Conservation (phyloP, 305 asterid genomes). For the Euphrasia arctica region DNA sequence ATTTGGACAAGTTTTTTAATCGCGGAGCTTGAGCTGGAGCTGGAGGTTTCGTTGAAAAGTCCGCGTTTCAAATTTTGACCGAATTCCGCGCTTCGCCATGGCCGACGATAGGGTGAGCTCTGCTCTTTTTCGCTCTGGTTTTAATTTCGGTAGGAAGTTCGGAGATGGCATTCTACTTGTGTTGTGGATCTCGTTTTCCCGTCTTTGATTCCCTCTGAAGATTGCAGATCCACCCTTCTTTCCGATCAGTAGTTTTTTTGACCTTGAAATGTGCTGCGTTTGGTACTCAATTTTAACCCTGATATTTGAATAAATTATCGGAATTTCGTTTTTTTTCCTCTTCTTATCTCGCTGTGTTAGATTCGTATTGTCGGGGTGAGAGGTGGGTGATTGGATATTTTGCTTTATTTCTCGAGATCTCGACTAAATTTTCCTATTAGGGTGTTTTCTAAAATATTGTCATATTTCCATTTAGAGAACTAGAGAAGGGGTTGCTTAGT, state of each 20-base stretch:
- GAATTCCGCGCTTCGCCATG: conserved; percentile 34
- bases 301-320: neutral
- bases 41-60: neutral
- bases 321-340: neutral
- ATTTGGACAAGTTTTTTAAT: conserved; percentile 29
- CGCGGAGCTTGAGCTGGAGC: neutral
- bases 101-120: conserved; percentile 60
- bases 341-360: conserved; percentile 1
- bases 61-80: conserved; percentile 21
- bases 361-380: neutral
- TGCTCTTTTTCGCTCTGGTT: neutral
- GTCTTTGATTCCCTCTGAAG: neutral
- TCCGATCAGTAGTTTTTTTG: conserved; percentile 18
- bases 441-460: neutral
- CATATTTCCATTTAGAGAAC: conserved; percentile 1
- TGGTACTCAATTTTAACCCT: neutral
- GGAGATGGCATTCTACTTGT: neutral
- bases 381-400: neutral
- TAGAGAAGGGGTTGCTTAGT: conserved; percentile 1
- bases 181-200: conserved; percentile 8
- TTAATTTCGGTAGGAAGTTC: conserved; percentile 16
- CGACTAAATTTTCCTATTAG: neutral
- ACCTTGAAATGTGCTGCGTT: neutral
- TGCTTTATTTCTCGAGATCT: conserved; percentile 13
- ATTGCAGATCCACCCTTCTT: conserved; percentile 26